Percentiles rank a stretch among this genome's conserved stretches.
These are phyloP conservation scores for Aspergillus sp. DNA, from an alignment of 2,329 filamentous ascomycete species.

Conservation along the genomic window DNA sequence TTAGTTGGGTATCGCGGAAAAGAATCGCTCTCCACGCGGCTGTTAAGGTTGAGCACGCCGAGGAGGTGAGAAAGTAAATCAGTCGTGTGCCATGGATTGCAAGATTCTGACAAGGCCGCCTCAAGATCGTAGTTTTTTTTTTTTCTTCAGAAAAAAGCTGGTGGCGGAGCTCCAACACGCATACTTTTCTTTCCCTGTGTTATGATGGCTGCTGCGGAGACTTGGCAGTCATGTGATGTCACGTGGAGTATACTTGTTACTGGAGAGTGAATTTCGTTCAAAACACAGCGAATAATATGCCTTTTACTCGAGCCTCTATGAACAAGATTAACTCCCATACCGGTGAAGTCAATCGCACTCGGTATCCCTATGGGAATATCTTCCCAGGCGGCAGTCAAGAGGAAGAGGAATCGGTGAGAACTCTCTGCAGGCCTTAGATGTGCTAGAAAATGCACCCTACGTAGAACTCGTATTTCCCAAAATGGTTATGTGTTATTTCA, in stretches of 20 bases:
- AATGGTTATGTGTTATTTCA: neutral
- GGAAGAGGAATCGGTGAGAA: too few species aligned
- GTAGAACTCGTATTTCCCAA: neutral
- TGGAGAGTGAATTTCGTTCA: too few species aligned
- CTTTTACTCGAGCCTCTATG: too few species aligned
- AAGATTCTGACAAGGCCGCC: neutral
- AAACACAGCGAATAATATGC: too few species aligned
- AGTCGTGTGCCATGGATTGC: neutral
- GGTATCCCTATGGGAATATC: neutral
- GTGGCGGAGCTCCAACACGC: conserved; percentile 1
- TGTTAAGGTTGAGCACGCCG: neutral
- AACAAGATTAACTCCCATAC: too few species aligned
- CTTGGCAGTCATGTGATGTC: conserved; percentile 20
- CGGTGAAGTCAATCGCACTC: neutral
- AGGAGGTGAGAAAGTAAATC: neutral
- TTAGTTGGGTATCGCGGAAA: conserved; percentile 6
- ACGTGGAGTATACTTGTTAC: conserved; percentile 7
- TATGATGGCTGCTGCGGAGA: conserved; percentile 11
- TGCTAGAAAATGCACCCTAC: neutral
- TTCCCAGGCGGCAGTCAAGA: neutral
- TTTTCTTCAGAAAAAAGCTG: neutral
- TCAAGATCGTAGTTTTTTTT: neutral
- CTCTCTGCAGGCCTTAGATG: neutral
- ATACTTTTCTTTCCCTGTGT: conserved; percentile 5
- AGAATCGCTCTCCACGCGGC: neutral